Evolutionary conservation across 108 stramenopile species (phyloP).

Genomic region (Pseudonitzschia multiseries): DNA sequence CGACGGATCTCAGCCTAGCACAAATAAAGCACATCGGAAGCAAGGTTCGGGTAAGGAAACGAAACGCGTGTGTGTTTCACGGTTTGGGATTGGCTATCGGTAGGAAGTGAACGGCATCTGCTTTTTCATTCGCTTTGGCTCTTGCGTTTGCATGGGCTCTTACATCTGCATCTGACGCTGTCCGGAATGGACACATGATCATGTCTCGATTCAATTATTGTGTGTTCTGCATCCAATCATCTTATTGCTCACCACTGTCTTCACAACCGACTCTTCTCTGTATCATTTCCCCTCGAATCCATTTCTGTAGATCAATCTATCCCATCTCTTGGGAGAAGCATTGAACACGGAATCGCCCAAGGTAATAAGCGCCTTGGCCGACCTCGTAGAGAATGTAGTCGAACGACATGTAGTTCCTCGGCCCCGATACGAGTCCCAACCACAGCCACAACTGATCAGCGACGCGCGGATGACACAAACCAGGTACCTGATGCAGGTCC

Average conservation of each 20-base stretch:
- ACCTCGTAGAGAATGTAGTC: constrained; percentile 60
- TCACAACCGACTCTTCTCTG: not conserved
- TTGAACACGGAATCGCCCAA: constrained; percentile 66
- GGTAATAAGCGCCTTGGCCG: constrained; percentile 70
- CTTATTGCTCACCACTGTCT: constrained; percentile 24
- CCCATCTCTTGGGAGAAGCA: constrained; percentile 63
- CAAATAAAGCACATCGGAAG: constrained; percentile 47
- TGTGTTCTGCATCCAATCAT: constrained; percentile 17
- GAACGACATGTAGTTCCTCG: constrained; percentile 29
- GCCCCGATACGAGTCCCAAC: not conserved
- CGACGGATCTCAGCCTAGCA: constrained; percentile 46
- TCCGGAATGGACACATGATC: not conserved
- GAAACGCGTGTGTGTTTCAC: not conserved
- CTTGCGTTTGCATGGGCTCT: too few species aligned
- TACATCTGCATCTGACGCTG: too few species aligned
- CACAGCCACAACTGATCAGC: constrained; percentile 21
- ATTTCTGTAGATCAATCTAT: constrained; percentile 57
- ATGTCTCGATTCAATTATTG: not conserved
- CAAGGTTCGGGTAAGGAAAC: constrained; percentile 44
- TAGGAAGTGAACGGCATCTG: too few species aligned
- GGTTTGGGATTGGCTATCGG: too few species aligned
- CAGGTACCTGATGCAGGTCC: constrained; percentile 46
- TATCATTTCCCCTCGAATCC: not conserved
- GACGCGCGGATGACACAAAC: constrained; percentile 45
- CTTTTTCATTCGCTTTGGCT: not conserved